Conservation (phyloP, 371 early-diverging fungal species). For the Nematocida sp. region DNA sequence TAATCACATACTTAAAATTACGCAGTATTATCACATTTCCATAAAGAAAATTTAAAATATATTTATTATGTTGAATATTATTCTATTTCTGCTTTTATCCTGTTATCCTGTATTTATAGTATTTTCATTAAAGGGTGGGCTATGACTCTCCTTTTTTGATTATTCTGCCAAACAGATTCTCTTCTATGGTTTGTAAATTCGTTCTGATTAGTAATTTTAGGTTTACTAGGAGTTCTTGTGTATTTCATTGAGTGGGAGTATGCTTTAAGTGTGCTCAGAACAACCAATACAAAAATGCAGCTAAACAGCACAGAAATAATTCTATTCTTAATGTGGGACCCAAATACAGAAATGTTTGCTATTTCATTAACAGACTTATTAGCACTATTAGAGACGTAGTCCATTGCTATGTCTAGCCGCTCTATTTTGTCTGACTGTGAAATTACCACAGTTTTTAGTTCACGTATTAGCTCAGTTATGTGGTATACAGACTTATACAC, state of each 20-base stretch:
- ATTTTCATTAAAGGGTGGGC: too few species aligned
- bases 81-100: too few species aligned
- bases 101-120: too few species aligned
- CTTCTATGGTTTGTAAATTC: too few species aligned
- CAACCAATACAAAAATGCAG: slow-evolving; percentile 42
- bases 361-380: slow-evolving; percentile 38
- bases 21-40: too few species aligned
- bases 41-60: too few species aligned
- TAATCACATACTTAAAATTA: too few species aligned
- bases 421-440: slow-evolving; percentile 62
- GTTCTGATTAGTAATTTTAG: neutral
- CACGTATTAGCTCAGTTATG: slow-evolving; percentile 37
- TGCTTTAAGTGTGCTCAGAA: slow-evolving; percentile 49
- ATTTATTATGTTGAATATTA: too few species aligned
- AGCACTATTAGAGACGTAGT: slow-evolving; percentile 25
- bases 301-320: slow-evolving; percentile 49
- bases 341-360: slow-evolving; percentile 47
- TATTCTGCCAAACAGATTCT: too few species aligned
- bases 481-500: slow-evolving; percentile 54
- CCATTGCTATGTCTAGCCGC: slow-evolving; percentile 56
- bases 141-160: too few species aligned
- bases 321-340: slow-evolving; percentile 53
- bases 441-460: slow-evolving; percentile 52
- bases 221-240: too few species aligned
- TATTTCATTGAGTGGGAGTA: slow-evolving; percentile 10